phyloP scores from a whole-genome alignment of 139 green algal genomes.

The Micractinium conductrix region DNA sequence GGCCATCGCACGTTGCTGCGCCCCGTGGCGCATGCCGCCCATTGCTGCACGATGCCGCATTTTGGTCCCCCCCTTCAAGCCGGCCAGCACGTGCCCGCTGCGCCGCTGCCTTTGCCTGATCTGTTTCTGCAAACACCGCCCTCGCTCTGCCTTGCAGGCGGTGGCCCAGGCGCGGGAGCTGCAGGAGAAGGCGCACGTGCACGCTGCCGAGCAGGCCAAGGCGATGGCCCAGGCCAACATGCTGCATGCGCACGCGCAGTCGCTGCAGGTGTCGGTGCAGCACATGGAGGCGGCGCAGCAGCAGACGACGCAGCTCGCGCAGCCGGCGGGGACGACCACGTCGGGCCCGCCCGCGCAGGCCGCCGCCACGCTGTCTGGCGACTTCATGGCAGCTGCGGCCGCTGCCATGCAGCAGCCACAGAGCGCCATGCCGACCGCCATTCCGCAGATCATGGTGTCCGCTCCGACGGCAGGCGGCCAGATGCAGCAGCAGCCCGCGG shows the following conservation, averaged over 20 bases:
- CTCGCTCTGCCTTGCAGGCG: conserved; percentile 9
- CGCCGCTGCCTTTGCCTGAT: no score
- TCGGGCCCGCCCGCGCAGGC: not conserved
- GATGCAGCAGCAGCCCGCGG: not conserved
- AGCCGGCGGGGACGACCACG: not conserved
- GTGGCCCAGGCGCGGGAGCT: conserved; percentile 39
- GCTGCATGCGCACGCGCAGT: conserved; percentile 56
- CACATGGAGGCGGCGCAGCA: conserved; percentile 16
- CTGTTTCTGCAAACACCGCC: no score
- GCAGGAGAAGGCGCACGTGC: conserved; percentile 62
- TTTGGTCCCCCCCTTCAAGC: not conserved
- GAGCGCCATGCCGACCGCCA: not conserved
- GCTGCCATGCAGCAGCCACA: not conserved
- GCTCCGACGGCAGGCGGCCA: not conserved
- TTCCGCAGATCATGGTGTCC: not conserved
- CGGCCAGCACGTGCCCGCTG: no score
- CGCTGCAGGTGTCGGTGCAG: conserved; percentile 39
- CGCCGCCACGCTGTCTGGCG: not conserved
- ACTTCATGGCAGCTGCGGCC: not conserved
- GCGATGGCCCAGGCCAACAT: conserved; percentile 44
- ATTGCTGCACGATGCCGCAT: no score
- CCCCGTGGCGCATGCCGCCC: no score
- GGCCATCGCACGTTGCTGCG: no score
- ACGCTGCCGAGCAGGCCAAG: conserved; percentile 58
- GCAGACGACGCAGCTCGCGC: not conserved